Evolutionary conservation across 768 basidiomycete genomes (phyloP), one percentile per base, ranked within the genome.

Genomic region (Termitomyces sp.): DNA sequence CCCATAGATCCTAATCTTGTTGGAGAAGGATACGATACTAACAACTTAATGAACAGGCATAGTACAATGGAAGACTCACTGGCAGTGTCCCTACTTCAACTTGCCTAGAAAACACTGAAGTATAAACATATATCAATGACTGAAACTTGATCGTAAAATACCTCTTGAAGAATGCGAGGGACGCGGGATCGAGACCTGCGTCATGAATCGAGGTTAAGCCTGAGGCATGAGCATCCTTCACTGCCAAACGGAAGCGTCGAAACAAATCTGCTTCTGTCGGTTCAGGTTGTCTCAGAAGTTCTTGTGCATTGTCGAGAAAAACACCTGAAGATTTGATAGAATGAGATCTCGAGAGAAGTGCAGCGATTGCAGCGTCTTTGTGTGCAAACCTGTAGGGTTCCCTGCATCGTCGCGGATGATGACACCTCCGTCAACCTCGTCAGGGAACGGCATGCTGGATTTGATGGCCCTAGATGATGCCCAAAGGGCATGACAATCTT

Each of bases 401-500:
- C 90, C 90, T 28, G 68, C 55, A 3, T 69, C 70, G 69, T 94
- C 86, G 9, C 89, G 83, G 15, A 92, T 69, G 54, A 96, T 88
- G 36, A 88, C 65, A 5, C 94, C 94, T 6, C 94, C 95, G 46
- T 91, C 88, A 1, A 95, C 81, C 24, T 73, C 66, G 7, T 80
- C 75, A 2, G 94, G 90, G 24, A 92, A 77, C 16, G 85, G 82
- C 9, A 76, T 71, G 64, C 88, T 86, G 1, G 65, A 62, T 56
- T 79, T 72, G 3, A 95, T 72, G 2, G 86, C 81, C 46, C 71
- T 78, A 4, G 76, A 74, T 4, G 91, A 93, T 13, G 92, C 84
- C 94, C 94, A 96, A 6, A 91, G 75, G 0, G 91, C 92, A 71
- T 96, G 94, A 6, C 86, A 87, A 69, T 97, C 94, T 59, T 94